phyloP scores from a whole-genome alignment of 805 yeast species.

The Yueomyces sinensis region DNA sequence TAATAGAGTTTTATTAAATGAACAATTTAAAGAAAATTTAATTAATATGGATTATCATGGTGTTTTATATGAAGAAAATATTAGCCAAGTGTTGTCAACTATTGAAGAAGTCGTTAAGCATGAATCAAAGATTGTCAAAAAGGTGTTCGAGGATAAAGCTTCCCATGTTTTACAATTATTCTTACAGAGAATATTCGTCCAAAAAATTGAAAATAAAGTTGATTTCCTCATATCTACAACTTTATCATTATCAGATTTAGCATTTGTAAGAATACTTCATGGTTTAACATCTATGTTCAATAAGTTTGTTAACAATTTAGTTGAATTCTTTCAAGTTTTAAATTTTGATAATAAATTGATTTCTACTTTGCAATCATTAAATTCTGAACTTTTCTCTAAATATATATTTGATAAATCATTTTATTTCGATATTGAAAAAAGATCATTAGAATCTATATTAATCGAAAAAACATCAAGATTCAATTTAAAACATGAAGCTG shows the following conservation, averaged over 20 bases:
- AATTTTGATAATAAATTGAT: constrained; percentile 30
- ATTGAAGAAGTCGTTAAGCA: constrained; percentile 46
- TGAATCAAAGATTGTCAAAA: constrained; percentile 60
- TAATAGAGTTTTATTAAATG: constrained; percentile 26
- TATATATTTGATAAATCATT: constrained; percentile 46
- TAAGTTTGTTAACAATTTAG: constrained; percentile 49
- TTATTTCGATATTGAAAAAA: constrained; percentile 62
- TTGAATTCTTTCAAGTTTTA: constrained; percentile 42
- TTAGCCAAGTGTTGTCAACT: constrained; percentile 41
- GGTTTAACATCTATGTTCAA: constrained; percentile 46
- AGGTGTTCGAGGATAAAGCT: constrained; percentile 60
- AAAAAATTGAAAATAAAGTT: constrained; percentile 45
- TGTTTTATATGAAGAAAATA: constrained; percentile 36
- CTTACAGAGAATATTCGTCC: constrained; percentile 64
- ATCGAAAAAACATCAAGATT: constrained; percentile 22
- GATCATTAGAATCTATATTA: constrained; percentile 37
- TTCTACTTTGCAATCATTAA: constrained; percentile 53
- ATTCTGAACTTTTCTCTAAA: constrained; percentile 59
- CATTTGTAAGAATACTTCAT: constrained; percentile 67
- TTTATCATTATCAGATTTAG: constrained; percentile 45
- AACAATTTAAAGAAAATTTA: constrained; percentile 43
- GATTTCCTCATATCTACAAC: constrained; percentile 51
- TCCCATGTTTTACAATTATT: constrained; percentile 52
- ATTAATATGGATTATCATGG: constrained; percentile 44
- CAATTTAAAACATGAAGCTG: constrained; percentile 21